Percentiles rank a stretch among this genome's conserved stretches.
Conservation (phyloP, 768 basidiomycete genomes). For the Boletus subparvulus region DNA sequence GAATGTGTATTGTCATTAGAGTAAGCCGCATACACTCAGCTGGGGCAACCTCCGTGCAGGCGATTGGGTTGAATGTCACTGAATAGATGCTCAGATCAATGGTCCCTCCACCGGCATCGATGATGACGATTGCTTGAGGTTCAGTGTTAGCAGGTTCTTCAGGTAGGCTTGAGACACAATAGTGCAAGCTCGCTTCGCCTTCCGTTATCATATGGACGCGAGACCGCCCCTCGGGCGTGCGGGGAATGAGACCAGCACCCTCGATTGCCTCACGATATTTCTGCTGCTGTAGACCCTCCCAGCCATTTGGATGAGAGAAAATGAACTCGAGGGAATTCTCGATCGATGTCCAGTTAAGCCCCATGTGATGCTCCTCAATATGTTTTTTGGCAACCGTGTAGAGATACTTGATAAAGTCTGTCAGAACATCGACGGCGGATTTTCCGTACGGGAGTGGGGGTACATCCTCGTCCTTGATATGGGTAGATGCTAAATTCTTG, state of each 20-base stretch:
- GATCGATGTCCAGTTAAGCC: slow-evolving; percentile 7
- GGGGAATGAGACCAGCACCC: slow-evolving; percentile 22
- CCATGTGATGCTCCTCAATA: slow-evolving; percentile 14
- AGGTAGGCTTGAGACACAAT: slow-evolving; percentile 43
- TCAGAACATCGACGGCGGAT: slow-evolving; percentile 16
- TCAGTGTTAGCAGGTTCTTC: slow-evolving; percentile 12
- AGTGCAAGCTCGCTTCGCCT: slow-evolving; percentile 26
- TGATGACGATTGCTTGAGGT: slow-evolving; percentile 36
- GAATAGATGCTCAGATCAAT: slow-evolving; percentile 38
- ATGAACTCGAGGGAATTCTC: slow-evolving; percentile 18
- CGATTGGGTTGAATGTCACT: slow-evolving; percentile 16
- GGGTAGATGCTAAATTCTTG: neutral
- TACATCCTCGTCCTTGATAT: neutral
- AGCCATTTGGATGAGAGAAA: slow-evolving; percentile 30
- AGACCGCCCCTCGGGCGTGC: slow-evolving; percentile 1
- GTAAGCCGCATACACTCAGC: slow-evolving; percentile 23
- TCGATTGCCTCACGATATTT: slow-evolving; percentile 22
- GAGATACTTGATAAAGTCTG: slow-evolving; percentile 24
- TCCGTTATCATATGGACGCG: slow-evolving; percentile 25
- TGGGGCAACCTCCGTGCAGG: slow-evolving; percentile 34
- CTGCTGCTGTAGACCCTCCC: slow-evolving; percentile 26
- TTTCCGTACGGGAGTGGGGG: slow-evolving; percentile 4
- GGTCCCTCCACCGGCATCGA: slow-evolving; percentile 44
- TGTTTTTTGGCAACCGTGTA: neutral
- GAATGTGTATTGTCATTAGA: neutral